Percentiles rank a stretch among this genome's conserved stretches.
phyloP scores from a whole-genome alignment of 148 eudicot genomes.

The Vaccinium macrocarpon region DNA sequence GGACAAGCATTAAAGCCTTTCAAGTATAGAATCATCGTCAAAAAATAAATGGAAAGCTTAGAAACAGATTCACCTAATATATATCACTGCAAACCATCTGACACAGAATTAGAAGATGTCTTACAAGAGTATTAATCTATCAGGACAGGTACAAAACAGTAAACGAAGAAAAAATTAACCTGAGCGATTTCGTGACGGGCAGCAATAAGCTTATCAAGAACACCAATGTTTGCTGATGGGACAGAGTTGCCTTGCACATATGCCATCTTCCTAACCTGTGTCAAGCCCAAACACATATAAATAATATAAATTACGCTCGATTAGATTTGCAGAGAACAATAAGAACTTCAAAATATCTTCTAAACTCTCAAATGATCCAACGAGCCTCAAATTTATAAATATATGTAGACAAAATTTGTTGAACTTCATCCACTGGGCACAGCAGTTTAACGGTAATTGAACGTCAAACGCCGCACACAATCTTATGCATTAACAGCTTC shows the following conservation, averaged over 20 bases:
- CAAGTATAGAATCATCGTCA: background rate
- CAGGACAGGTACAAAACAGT: background rate
- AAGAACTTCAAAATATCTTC: background rate
- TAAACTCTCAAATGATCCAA: background rate
- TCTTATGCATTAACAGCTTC: background rate
- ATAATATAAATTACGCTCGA: background rate
- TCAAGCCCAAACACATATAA: background rate
- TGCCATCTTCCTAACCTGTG: slow-evolving; percentile 85
- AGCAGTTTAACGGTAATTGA: background rate
- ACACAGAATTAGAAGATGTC: background rate
- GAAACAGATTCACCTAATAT: slow-evolving; percentile 10
- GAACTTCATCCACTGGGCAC: background rate
- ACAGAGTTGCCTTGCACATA: slow-evolving; percentile 74
- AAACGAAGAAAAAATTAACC: slow-evolving; percentile 35
- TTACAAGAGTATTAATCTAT: background rate
- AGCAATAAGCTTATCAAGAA: slow-evolving; percentile 86
- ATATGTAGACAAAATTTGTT: background rate
- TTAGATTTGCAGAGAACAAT: background rate
- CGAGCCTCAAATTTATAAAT: background rate
- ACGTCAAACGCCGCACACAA: background rate
- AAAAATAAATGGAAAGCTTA: background rate
- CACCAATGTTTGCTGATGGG: slow-evolving; percentile 83
- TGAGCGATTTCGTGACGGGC: slow-evolving; percentile 91
- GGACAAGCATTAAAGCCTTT: slow-evolving; percentile 1
- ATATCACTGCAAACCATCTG: background rate